phyloP scores from a whole-genome alignment of 768 basidiomycete species.

The Tephrocybe sp. region DNA sequence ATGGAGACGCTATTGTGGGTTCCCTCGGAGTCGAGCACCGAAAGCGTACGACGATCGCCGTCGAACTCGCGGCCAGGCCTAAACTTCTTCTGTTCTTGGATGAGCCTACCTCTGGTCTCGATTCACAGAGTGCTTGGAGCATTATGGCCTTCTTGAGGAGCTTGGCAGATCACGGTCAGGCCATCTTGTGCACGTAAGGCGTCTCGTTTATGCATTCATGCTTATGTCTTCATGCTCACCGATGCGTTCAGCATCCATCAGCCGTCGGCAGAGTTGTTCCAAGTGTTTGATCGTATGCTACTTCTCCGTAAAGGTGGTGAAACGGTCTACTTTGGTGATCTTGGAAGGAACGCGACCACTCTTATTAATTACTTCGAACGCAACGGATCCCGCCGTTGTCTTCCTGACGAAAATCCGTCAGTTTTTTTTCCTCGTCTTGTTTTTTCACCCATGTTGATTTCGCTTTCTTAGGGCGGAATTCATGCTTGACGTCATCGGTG shows the following conservation, averaged over 20 bases:
- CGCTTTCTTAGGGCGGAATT: slow-evolving; percentile 46
- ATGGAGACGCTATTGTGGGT: slow-evolving; percentile 68
- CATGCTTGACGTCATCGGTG: slow-evolving; percentile 73
- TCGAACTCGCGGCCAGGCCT: slow-evolving; percentile 86
- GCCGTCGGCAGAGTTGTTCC: slow-evolving; percentile 86
- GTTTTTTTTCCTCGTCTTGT: slow-evolving; percentile 7
- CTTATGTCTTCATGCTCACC: neutral
- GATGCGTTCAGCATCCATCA: slow-evolving; percentile 39
- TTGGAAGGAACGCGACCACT: slow-evolving; percentile 60
- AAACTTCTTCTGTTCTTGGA: slow-evolving; percentile 81
- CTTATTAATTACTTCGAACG: slow-evolving; percentile 73
- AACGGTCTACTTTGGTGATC: slow-evolving; percentile 70
- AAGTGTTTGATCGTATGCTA: slow-evolving; percentile 70
- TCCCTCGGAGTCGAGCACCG: slow-evolving; percentile 67
- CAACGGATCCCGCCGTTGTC: slow-evolving; percentile 64
- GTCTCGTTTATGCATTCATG: neutral
- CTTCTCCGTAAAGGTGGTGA: slow-evolving; percentile 78
- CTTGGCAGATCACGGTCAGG: slow-evolving; percentile 79
- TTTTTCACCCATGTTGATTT: neutral
- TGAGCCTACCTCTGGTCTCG: slow-evolving; percentile 86
- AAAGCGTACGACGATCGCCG: slow-evolving; percentile 84
- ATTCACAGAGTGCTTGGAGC: slow-evolving; percentile 86
- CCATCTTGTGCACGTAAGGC: slow-evolving; percentile 81
- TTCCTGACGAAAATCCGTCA: slow-evolving; percentile 71
- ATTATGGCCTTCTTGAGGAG: slow-evolving; percentile 73